A percentile compares a stretch with the other conserved stretches of the same genome.
phyloP scores from a whole-genome alignment of 345 rosid species.

The Boechera retrofracta region DNA sequence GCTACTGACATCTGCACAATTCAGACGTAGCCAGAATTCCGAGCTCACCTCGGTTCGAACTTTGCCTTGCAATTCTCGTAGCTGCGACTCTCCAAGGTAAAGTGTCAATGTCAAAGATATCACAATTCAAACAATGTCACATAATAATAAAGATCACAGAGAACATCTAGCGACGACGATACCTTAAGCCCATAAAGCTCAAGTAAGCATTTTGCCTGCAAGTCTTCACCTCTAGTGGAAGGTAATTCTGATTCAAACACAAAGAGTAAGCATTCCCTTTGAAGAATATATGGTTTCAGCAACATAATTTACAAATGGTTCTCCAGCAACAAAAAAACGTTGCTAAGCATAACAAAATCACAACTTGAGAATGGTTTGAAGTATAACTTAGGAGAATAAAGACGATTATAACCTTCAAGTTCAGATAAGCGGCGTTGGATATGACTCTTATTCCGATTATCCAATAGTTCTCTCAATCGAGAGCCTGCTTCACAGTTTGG shows the following conservation, averaged over 20 bases:
- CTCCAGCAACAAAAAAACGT: not conserved
- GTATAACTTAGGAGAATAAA: not conserved
- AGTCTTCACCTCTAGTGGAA: slow-evolving; percentile 86
- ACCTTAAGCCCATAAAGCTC: slow-evolving; percentile 97
- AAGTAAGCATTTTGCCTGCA: slow-evolving; percentile 89
- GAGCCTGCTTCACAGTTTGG: slow-evolving; percentile 61
- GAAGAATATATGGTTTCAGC: not conserved
- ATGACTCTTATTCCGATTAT: slow-evolving; percentile 62
- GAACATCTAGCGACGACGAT: slow-evolving; percentile 22
- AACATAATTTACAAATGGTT: not conserved
- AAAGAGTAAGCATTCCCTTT: slow-evolving; percentile 26
- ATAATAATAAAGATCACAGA: not conserved
- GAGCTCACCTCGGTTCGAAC: slow-evolving; percentile 84
- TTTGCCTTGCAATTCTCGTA: slow-evolving; percentile 79
- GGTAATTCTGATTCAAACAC: slow-evolving; percentile 73
- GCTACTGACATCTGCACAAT: slow-evolving; percentile 70
- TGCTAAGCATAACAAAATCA: not conserved
- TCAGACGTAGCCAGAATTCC: slow-evolving; percentile 80
- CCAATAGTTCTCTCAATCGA: slow-evolving; percentile 57
- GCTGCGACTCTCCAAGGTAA: slow-evolving; percentile 53
- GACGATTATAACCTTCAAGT: slow-evolving; percentile 72
- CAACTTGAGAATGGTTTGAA: slow-evolving; percentile 13
- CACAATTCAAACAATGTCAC: slow-evolving; percentile 12
- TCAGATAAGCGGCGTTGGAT: slow-evolving; percentile 73
- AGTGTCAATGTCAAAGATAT: slow-evolving; percentile 22